Conservation (phyloP, 768 basidiomycete genomes). For the Leccinum olivaceopallidum region DNA sequence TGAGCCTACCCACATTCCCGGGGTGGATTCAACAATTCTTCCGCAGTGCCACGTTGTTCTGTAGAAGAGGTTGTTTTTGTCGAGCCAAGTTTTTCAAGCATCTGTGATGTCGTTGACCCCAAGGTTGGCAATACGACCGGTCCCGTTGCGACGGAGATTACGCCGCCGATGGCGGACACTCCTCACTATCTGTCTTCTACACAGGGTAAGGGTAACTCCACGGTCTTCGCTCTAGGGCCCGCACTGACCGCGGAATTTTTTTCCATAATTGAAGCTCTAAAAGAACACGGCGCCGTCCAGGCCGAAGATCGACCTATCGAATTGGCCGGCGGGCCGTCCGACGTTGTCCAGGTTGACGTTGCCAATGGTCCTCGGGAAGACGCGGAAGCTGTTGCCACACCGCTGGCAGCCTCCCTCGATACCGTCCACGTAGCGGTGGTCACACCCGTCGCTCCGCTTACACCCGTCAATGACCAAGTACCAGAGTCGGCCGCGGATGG, state of each 20-base stretch:
- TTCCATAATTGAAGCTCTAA: neutral
- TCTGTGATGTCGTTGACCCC: neutral
- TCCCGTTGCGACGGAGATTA: neutral
- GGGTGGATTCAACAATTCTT: neutral
- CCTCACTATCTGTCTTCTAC: neutral
- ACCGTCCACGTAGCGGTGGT: neutral
- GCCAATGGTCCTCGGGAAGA: slow-evolving; percentile 6
- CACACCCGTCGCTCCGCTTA: slow-evolving; percentile 2
- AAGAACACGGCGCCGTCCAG: neutral
- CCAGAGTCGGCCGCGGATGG: slow-evolving; percentile 4
- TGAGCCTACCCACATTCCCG: slow-evolving; percentile 19
- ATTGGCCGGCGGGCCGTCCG: neutral
- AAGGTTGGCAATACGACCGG: neutral
- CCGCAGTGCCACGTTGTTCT: neutral
- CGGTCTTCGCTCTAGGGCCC: neutral
- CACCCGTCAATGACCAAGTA: neutral
- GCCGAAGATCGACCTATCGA: neutral
- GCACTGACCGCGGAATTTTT: neutral
- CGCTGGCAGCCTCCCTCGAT: neutral
- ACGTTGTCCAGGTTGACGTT: slow-evolving; percentile 7
- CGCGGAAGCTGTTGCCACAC: slow-evolving; percentile 5
- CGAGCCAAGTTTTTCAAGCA: slow-evolving; percentile 4
- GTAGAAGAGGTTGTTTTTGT: slow-evolving; percentile 10
- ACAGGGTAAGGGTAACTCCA: slow-evolving; percentile 3
- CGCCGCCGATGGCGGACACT: slow-evolving; percentile 6